These are phyloP conservation scores for Medicago truncatula DNA, from an alignment of 306 rosid species.

Conservation along the genomic window DNA sequence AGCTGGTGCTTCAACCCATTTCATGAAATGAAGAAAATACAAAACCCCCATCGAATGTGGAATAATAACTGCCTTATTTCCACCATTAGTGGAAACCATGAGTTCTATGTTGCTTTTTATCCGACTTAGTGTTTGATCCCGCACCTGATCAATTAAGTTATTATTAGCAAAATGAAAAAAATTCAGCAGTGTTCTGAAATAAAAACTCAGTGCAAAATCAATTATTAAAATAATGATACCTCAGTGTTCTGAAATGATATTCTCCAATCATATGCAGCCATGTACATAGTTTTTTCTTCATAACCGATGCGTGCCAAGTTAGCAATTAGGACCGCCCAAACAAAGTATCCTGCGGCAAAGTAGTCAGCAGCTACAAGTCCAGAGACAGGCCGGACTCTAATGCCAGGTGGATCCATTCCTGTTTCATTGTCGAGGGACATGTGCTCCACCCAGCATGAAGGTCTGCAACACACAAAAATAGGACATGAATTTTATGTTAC, in stretches of 20 bases:
- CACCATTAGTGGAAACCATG: constrained; percentile 77
- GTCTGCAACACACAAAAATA: constrained; percentile 55
- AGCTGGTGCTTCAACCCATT: constrained; percentile 92
- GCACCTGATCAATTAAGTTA: constrained; percentile 58
- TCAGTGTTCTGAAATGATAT: constrained; percentile 86
- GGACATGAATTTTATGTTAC: constrained; percentile 11
- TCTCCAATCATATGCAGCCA: constrained; percentile 97
- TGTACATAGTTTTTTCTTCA: constrained; percentile 84
- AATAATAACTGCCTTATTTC: constrained; percentile 80
- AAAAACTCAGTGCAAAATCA: neutral
- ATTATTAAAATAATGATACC: constrained; percentile 52
- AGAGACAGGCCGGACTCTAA: constrained; percentile 78
- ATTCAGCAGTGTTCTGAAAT: neutral
- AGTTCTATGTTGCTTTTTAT: constrained; percentile 88
- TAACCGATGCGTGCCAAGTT: constrained; percentile 87
- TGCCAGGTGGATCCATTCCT: constrained; percentile 81
- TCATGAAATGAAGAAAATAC: constrained; percentile 89
- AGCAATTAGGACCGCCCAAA: constrained; percentile 89
- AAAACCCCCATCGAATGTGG: constrained; percentile 92
- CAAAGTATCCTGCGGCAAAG: constrained; percentile 87
- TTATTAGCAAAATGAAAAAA: neutral
- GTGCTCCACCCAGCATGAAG: constrained; percentile 87
- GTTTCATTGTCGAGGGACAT: constrained; percentile 89
- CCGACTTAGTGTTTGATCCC: constrained; percentile 82
- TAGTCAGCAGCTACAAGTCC: constrained; percentile 96